Percentiles rank a stretch among this genome's conserved stretches.
These are phyloP conservation scores for Bondarzewia mesenterica DNA, from an alignment of 1,284 basidiomycete species.

Conservation along the genomic window DNA sequence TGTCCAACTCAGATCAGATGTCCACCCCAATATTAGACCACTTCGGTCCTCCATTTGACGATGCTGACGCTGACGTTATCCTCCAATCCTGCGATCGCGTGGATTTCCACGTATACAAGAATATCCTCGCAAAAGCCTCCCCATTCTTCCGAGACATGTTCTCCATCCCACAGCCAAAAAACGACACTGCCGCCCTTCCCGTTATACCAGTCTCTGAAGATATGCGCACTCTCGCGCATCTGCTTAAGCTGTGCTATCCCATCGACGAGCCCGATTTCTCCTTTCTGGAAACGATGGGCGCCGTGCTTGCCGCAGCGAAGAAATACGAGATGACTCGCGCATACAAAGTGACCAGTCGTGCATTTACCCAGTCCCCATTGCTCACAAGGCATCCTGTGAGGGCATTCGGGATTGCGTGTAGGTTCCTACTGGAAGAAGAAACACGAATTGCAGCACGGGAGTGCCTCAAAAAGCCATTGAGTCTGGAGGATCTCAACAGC, in stretches of 20 bases:
- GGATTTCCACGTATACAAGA: too few relatives aligned
- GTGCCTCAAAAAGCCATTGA: background rate
- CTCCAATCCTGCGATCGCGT: too few relatives aligned
- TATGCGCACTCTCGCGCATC: background rate
- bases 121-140: too few relatives aligned
- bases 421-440: background rate
- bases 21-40: too few relatives aligned
- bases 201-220: conserved; percentile 6
- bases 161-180: background rate
- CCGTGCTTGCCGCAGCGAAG: conserved; percentile 1
- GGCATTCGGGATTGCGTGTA: conserved; percentile 7
- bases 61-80: too few relatives aligned
- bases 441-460: conserved; percentile 3
- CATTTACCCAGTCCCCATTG: background rate
- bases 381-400: background rate
- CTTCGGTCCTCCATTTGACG: too few relatives aligned
- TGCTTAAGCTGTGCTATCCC: conserved; percentile 11
- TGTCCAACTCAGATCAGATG: too few relatives aligned
- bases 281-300: background rate
- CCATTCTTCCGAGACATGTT: too few relatives aligned
- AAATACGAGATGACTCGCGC: conserved; percentile 10
- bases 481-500: background rate
- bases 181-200: background rate
- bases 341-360: background rate
- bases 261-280: background rate